Conservation (phyloP, 2,329 filamentous ascomycete genomes). For the Aulographum hederae region DNA sequence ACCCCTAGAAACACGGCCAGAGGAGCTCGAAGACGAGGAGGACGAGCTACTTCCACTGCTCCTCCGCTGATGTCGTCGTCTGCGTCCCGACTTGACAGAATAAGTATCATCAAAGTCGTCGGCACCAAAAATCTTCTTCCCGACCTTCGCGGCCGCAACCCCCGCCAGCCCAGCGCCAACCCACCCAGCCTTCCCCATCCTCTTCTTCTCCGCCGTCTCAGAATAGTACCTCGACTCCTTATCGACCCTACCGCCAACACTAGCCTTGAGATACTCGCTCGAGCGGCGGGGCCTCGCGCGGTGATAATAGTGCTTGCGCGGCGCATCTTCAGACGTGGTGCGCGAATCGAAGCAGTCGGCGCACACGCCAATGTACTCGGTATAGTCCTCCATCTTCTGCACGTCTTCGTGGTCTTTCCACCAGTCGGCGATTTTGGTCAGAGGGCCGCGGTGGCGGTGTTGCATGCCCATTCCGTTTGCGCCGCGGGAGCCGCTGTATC, state of each 20-base stretch:
- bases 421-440: conserved; percentile 38
- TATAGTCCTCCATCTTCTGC: conserved; percentile 47
- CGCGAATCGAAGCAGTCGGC: conserved; percentile 46
- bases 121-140: conserved; percentile 32
- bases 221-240: conserved; percentile 37
- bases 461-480: conserved; percentile 10
- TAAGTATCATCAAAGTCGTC: conserved; percentile 39
- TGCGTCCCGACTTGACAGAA: conserved; percentile 35
- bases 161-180: conserved; percentile 34
- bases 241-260: conserved; percentile 27
- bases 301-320: conserved; percentile 40
- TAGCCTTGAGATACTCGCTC: conserved; percentile 22
- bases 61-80: conserved; percentile 12
- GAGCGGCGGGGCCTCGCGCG: conserved; percentile 22
- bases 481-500: neutral
- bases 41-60: neutral
- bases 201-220: conserved; percentile 9
- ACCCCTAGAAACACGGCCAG: no score
- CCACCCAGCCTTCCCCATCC: conserved; percentile 22
- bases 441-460: conserved; percentile 36
- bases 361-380: conserved; percentile 47
- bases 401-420: conserved; percentile 48
- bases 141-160: conserved; percentile 31
- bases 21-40: neutral
- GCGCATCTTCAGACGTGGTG: conserved; percentile 35